Conservation (phyloP, 2,329 filamentous ascomycete genomes). For the Alternaria incomplexa region DNA sequence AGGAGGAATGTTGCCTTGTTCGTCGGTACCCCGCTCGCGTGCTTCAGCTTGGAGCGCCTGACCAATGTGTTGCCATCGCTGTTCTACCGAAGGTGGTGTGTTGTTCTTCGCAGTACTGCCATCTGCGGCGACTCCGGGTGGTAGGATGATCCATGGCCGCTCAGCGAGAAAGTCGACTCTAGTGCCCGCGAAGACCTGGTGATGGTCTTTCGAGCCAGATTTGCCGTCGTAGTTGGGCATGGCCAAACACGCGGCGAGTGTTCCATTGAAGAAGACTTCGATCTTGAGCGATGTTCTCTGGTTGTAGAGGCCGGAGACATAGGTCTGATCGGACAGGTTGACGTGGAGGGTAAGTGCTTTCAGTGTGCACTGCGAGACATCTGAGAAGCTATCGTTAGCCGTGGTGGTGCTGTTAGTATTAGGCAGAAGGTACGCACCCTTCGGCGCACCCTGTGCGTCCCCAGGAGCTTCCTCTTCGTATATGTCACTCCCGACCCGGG, state of each 20-base stretch:
- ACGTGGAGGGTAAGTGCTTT: constrained; percentile 40
- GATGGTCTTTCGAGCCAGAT: constrained; percentile 19
- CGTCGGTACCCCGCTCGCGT: constrained; percentile 41
- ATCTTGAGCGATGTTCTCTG: constrained; percentile 51
- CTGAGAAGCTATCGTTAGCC: background rate
- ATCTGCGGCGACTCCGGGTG: constrained; percentile 31
- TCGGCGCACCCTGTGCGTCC: background rate
- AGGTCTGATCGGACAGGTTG: constrained; percentile 39
- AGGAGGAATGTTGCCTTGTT: constrained; percentile 38
- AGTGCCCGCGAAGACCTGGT: constrained; percentile 48
- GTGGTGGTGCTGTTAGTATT: background rate
- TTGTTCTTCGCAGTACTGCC: constrained; percentile 18
- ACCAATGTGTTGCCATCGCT: constrained; percentile 47
- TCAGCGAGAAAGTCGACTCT: constrained; percentile 50
- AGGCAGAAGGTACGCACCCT: background rate
- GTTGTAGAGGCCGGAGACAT: constrained; percentile 26
- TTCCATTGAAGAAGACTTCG: constrained; percentile 57
- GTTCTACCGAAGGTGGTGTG: background rate
- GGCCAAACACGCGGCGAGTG: constrained; percentile 44
- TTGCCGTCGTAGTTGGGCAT: constrained; percentile 30
- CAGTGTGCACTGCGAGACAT: background rate
- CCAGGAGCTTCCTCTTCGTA: background rate
- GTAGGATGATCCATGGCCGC: constrained; percentile 53
- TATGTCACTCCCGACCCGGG: constrained; percentile 17
- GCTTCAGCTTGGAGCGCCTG: constrained; percentile 43